Evolutionary conservation across 202 grass and related monocot species (phyloP).

Genomic region (Panicum virgatum): DNA sequence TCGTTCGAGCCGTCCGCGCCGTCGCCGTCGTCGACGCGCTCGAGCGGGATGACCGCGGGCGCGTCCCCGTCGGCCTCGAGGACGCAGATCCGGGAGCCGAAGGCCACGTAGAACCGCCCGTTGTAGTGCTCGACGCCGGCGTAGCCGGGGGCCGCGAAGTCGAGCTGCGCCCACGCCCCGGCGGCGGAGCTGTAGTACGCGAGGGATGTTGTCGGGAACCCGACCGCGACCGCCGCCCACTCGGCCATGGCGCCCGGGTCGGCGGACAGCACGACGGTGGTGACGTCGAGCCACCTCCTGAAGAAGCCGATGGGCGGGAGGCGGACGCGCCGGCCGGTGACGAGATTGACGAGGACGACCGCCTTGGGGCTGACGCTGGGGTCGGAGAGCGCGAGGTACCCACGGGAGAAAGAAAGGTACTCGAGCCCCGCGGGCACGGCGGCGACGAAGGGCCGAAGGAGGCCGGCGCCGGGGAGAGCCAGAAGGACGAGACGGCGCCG

Average conservation of each 20-base stretch:
- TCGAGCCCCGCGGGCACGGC: slow-evolving; percentile 32
- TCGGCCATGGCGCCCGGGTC: slow-evolving; percentile 20
- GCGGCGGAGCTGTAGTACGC: slow-evolving; percentile 46
- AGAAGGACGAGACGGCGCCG: slow-evolving; percentile 41
- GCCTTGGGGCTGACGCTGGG: slow-evolving; percentile 21
- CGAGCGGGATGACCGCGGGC: too few relatives aligned
- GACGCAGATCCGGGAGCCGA: too few relatives aligned
- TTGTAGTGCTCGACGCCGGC: slow-evolving; percentile 42
- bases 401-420: slow-evolving; percentile 44
- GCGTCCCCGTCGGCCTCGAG: too few relatives aligned
- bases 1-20: too few relatives aligned
- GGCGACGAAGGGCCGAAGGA: slow-evolving; percentile 39
- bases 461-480: slow-evolving; percentile 40
- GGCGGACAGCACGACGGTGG: too few relatives aligned
- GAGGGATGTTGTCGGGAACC: slow-evolving; percentile 42
- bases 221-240: slow-evolving; percentile 45
- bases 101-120: too few relatives aligned
- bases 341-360: slow-evolving; percentile 41
- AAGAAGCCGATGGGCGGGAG: slow-evolving; percentile 54
- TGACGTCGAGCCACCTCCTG: slow-evolving; percentile 46
- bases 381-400: slow-evolving; percentile 47
- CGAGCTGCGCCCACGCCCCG: slow-evolving; percentile 30
- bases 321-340: slow-evolving; percentile 22
- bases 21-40: too few relatives aligned
- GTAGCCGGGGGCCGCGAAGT: slow-evolving; percentile 36